phyloP scores from a whole-genome alignment of 179 eudicot genomes.

The Amaranthus tricolor region DNA sequence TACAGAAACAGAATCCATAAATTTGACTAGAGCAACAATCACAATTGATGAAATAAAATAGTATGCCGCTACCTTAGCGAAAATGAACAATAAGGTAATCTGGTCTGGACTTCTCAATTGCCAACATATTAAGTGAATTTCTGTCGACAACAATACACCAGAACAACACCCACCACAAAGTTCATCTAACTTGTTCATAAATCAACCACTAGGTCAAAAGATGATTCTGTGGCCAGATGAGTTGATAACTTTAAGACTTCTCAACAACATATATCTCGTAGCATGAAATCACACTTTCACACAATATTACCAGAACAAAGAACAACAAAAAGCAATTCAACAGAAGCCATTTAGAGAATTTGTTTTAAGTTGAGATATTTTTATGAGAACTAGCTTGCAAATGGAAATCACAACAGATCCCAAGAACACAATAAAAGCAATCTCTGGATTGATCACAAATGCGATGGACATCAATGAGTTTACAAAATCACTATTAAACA shows the following conservation, averaged over 20 bases:
- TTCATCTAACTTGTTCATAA: background rate
- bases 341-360: background rate
- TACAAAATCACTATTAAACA: background rate
- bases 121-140: background rate
- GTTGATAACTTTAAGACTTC: background rate
- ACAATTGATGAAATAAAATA: too few relatives aligned
- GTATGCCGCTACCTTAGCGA: background rate
- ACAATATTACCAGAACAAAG: background rate
- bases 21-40: background rate
- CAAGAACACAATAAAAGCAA: background rate
- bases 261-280: background rate
- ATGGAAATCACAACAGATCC: background rate
- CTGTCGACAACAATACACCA: background rate
- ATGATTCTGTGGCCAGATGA: background rate
- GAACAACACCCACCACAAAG: conserved; percentile 3
- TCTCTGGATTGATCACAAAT: conserved; percentile 1
- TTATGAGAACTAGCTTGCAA: background rate
- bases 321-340: background rate
- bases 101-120: background rate
- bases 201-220: background rate
- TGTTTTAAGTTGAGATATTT: background rate
- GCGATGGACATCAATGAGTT: background rate
- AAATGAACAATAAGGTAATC: background rate
- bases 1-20: background rate
- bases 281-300: background rate